Percentiles rank a stretch among this genome's conserved stretches.
phyloP scores from a whole-genome alignment of 2,329 filamentous ascomycete genomes.

The Pestalotiopsis sp. region DNA sequence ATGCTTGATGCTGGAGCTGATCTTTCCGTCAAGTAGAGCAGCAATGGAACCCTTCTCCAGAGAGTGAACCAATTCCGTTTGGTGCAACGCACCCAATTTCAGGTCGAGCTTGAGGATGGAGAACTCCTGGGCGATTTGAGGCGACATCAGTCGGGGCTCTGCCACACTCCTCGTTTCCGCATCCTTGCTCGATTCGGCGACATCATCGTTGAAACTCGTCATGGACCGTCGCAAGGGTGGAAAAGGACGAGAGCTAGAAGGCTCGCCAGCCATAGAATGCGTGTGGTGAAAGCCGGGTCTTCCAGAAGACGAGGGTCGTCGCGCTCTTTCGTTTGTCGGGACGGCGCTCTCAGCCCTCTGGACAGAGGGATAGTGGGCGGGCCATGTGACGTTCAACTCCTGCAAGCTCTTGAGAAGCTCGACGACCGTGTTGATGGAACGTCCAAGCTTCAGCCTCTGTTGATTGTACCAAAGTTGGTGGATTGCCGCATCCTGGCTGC shows the following conservation, averaged over 20 bases:
- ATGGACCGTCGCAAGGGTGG: conserved; percentile 69
- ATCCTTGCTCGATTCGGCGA: conserved; percentile 73
- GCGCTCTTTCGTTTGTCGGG: conserved; percentile 23
- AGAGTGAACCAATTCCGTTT: conserved; percentile 91
- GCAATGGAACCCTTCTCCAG: conserved; percentile 91
- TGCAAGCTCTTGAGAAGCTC: conserved; percentile 83
- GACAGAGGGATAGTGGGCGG: conserved; percentile 90
- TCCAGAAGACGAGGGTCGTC: conserved; percentile 44
- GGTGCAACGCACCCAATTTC: conserved; percentile 83
- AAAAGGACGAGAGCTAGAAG: conserved; percentile 38
- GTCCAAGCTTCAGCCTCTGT: conserved; percentile 83
- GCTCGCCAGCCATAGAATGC: conserved; percentile 59
- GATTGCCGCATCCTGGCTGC: conserved; percentile 77
- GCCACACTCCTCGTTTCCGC: conserved; percentile 62
- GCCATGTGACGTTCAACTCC: conserved; percentile 89
- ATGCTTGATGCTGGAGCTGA: conserved; percentile 91
- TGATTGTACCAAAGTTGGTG: conserved; percentile 95
- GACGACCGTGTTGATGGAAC: conserved; percentile 84
- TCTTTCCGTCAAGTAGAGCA: conserved; percentile 88
- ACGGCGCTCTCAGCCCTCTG: conserved; percentile 57
- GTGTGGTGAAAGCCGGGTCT: conserved; percentile 67
- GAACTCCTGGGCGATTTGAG: conserved; percentile 93
- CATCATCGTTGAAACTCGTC: conserved; percentile 66
- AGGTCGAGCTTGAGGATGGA: conserved; percentile 94
- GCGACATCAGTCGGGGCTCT: conserved; percentile 84